Percentiles rank a stretch among this genome's conserved stretches.
Conservation (phyloP, 345 rosid genomes). For the Eutrema yunnanense region DNA sequence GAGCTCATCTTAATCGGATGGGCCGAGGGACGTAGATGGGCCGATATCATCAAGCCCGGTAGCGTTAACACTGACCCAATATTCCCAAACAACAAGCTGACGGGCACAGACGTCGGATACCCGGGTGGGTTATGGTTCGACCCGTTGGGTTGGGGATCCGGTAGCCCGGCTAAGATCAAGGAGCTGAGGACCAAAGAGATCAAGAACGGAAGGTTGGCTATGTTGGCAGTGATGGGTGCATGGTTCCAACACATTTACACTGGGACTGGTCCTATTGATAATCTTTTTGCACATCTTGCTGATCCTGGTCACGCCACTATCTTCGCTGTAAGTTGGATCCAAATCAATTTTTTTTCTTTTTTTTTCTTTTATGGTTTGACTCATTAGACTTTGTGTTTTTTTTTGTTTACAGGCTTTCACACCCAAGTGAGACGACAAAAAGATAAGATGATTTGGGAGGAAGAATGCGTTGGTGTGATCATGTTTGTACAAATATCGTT, state of each 20-base stretch:
- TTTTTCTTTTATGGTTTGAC: neutral
- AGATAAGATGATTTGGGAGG: neutral
- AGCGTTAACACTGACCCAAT: slow-evolving; percentile 93
- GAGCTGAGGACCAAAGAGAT: slow-evolving; percentile 95
- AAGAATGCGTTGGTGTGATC: slow-evolving; percentile 23
- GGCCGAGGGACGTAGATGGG: slow-evolving; percentile 99
- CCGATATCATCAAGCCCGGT: slow-evolving; percentile 92
- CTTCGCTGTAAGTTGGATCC: slow-evolving; percentile 60
- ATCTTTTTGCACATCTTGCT: slow-evolving; percentile 91
- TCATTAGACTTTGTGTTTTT: slow-evolving; percentile 1
- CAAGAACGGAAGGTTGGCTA: slow-evolving; percentile 91
- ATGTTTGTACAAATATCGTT: slow-evolving; percentile 34
- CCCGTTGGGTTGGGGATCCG: slow-evolving; percentile 92
- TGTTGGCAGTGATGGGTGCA: slow-evolving; percentile 99
- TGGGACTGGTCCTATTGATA: slow-evolving; percentile 94
- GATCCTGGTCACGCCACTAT: slow-evolving; percentile 96
- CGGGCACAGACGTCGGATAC: slow-evolving; percentile 94
- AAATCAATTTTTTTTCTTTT: neutral
- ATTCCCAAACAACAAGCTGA: slow-evolving; percentile 96
- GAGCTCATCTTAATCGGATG: slow-evolving; percentile 87
- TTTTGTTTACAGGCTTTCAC: slow-evolving; percentile 59
- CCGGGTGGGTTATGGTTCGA: slow-evolving; percentile 99
- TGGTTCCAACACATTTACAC: slow-evolving; percentile 99
- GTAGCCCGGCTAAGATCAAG: slow-evolving; percentile 76
- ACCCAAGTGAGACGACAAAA: slow-evolving; percentile 47